phyloP scores from a whole-genome alignment of 169 alveolate species.

The Eimeria tenella region DNA sequence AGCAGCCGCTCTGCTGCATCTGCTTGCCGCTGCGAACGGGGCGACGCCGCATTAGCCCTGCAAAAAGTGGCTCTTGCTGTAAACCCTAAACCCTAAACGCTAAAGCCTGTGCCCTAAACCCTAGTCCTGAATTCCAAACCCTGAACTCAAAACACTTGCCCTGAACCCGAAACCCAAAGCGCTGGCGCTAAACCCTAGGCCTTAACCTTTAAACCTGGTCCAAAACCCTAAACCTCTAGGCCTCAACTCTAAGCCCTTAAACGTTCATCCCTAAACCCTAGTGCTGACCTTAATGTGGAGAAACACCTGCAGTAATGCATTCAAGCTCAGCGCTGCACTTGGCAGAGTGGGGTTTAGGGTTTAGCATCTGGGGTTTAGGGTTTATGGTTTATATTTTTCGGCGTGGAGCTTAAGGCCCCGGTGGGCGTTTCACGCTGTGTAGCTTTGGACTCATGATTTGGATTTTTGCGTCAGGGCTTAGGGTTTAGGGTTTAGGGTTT shows the following conservation, averaged over 20 bases:
- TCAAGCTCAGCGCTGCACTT: too few species aligned
- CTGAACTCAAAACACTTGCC: neutral
- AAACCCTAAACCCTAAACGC: conserved; percentile 34
- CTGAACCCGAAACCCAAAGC: neutral
- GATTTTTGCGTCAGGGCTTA: neutral
- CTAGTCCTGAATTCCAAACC: neutral
- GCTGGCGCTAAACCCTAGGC: neutral
- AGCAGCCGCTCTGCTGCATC: conserved; percentile 48
- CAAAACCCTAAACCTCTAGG: neutral
- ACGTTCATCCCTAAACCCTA: neutral
- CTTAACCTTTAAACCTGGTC: neutral
- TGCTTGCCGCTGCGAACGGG: neutral
- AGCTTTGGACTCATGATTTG: too few species aligned
- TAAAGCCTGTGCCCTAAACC: conserved; percentile 23
- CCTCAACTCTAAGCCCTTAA: neutral
- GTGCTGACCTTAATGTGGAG: neutral
- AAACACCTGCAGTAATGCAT: too few species aligned
- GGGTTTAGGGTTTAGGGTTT: conserved; percentile 31
- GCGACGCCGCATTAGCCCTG: neutral
- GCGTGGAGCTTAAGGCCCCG: too few species aligned
- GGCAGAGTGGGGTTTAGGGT: too few species aligned
- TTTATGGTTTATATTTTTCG: neutral
- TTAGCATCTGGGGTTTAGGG: neutral
- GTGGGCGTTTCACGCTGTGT: too few species aligned
- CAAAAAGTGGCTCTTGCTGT: neutral